Conservation (phyloP, 116 monocot genomes). For the Posidonia oceanica region DNA sequence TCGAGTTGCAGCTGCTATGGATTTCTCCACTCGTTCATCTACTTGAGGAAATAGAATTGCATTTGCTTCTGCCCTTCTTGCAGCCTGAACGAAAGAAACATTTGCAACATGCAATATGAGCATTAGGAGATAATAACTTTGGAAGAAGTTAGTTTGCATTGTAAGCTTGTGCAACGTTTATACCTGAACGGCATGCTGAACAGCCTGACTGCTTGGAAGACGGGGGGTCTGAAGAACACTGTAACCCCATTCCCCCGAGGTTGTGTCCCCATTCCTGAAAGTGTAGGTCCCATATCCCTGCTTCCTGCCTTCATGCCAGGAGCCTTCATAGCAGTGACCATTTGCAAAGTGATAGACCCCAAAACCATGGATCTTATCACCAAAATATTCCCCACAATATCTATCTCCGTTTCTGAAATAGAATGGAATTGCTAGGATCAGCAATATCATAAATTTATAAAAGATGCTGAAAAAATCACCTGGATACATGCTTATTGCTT, state of each 20-base stretch:
- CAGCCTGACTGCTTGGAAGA: slow-evolving; percentile 13
- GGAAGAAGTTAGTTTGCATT: not conserved
- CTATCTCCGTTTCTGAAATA: slow-evolving; percentile 67
- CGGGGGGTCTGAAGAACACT: slow-evolving; percentile 38
- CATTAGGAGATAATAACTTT: no score
- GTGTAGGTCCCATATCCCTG: slow-evolving; percentile 74
- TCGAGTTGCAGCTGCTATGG: slow-evolving; percentile 44
- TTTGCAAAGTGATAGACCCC: slow-evolving; percentile 81
- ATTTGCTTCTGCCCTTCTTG: slow-evolving; percentile 39
- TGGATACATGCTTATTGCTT: no score
- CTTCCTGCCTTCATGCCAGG: slow-evolving; percentile 89
- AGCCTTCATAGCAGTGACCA: slow-evolving; percentile 80
- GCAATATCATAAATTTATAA: no score
- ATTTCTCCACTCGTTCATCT: slow-evolving; percentile 50
- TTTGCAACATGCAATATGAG: not conserved
- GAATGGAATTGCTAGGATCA: not conserved
- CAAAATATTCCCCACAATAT: slow-evolving; percentile 82
- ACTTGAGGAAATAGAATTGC: slow-evolving; percentile 29
- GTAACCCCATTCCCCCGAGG: slow-evolving; percentile 67
- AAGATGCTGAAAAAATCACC: no score
- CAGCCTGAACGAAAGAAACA: slow-evolving; percentile 21
- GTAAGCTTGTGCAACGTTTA: not conserved
- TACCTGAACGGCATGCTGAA: slow-evolving; percentile 47
- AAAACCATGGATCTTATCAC: slow-evolving; percentile 79
- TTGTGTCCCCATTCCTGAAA: slow-evolving; percentile 57